Conservation (phyloP, 805 yeast genomes). For the Brettanomyces sp. region DNA sequence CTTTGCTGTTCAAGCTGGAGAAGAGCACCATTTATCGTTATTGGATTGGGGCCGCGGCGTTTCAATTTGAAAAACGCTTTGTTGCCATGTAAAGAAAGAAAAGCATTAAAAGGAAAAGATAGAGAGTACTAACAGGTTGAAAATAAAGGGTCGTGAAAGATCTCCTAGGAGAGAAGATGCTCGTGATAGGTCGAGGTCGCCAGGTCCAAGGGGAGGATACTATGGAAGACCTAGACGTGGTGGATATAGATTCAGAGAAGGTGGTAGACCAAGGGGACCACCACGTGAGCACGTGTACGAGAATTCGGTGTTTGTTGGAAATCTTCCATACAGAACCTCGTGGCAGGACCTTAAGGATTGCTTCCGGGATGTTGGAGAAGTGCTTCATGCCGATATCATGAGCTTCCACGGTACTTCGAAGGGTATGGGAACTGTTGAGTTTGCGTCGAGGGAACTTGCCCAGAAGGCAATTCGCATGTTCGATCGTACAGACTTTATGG, state of each 20-base stretch:
- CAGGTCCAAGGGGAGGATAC: conserved; percentile 18
- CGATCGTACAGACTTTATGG: conserved; percentile 56
- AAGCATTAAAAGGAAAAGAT: too few relatives aligned
- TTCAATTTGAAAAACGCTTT: too few relatives aligned
- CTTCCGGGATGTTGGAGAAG: conserved; percentile 53
- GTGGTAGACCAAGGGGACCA: conserved; percentile 13
- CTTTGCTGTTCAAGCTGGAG: too few relatives aligned
- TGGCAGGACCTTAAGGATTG: conserved; percentile 50
- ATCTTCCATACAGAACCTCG: conserved; percentile 56
- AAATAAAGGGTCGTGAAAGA: background rate
- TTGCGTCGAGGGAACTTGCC: conserved; percentile 54
- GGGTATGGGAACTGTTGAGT: conserved; percentile 91
- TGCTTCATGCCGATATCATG: conserved; percentile 76
- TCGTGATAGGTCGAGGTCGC: conserved; percentile 26
- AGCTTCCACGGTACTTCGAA: conserved; percentile 70
- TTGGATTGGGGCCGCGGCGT: too few relatives aligned
- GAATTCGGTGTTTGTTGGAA: conserved; percentile 66
- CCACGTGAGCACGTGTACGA: conserved; percentile 45
- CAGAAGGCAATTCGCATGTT: conserved; percentile 59
- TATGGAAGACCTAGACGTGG: conserved; percentile 12
- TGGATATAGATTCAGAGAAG: conserved; percentile 17
- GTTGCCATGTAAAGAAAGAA: too few relatives aligned
- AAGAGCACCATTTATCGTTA: too few relatives aligned
- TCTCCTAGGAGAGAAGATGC: background rate
- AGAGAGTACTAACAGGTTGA: too few relatives aligned